Evolutionary conservation across 2,329 filamentous ascomycete species (phyloP).

Genomic region (Cadophora malorum): DNA sequence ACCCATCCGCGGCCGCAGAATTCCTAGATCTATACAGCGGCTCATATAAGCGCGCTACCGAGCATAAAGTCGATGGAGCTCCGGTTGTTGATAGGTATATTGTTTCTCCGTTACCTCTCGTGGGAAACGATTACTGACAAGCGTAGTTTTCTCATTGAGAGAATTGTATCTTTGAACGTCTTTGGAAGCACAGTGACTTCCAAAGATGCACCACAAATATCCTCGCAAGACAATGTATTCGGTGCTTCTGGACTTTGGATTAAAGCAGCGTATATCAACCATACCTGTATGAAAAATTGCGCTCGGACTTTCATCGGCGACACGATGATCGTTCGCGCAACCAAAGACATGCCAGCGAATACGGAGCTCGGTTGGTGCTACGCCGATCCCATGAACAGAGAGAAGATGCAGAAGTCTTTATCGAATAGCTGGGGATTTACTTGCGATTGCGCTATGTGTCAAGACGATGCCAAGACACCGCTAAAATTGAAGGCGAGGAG

Average conservation of each 20-base stretch:
- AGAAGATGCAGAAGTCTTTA: slow-evolving; percentile 44
- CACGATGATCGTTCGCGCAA: slow-evolving; percentile 57
- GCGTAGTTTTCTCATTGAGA: slow-evolving; percentile 56
- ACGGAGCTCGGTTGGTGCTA: slow-evolving; percentile 57
- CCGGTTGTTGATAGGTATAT: slow-evolving; percentile 40
- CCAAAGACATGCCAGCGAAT: slow-evolving; percentile 49
- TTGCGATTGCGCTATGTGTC: slow-evolving; percentile 48
- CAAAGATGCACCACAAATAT: slow-evolving; percentile 32
- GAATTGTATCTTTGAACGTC: slow-evolving; percentile 51
- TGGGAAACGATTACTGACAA: slow-evolving; percentile 39
- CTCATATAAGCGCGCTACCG: slow-evolving; percentile 34
- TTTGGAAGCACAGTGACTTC: slow-evolving; percentile 47
- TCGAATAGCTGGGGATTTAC: slow-evolving; percentile 49
- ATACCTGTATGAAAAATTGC: slow-evolving; percentile 57
- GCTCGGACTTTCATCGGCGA: slow-evolving; percentile 59
- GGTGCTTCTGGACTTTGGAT: slow-evolving; percentile 53
- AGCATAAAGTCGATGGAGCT: slow-evolving; percentile 28
- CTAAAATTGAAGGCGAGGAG: background rate
- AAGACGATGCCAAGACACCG: slow-evolving; percentile 25
- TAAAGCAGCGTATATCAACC: slow-evolving; percentile 57
- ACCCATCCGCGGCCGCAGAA: slow-evolving; percentile 43
- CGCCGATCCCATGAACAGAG: slow-evolving; percentile 30
- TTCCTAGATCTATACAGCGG: slow-evolving; percentile 44
- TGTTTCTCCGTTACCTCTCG: slow-evolving; percentile 19
- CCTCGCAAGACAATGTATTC: slow-evolving; percentile 31